These are phyloP conservation scores for Dorcoceras hygrometricum DNA, from an alignment of 257 asterid genomes.

Conservation along the genomic window DNA sequence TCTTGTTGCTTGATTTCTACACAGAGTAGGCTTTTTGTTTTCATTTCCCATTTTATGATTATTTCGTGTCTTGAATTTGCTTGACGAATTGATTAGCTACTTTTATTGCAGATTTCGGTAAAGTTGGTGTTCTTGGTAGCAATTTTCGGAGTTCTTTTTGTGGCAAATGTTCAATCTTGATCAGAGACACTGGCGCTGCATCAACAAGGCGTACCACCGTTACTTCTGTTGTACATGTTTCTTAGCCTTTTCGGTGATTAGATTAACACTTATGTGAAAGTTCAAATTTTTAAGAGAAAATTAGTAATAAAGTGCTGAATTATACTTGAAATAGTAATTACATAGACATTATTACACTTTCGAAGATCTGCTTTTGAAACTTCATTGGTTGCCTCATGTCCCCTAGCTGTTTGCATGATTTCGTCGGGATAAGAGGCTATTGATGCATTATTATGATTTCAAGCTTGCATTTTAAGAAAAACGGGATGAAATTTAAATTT, in stretches of 20 bases:
- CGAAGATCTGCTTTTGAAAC: not conserved
- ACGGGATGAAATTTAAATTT: not conserved
- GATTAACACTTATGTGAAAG: conserved; percentile 7
- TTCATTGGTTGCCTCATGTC: not conserved
- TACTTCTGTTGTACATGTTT: conserved; percentile 51
- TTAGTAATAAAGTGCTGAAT: not conserved
- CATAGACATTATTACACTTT: not conserved
- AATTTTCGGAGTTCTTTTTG: conserved; percentile 37
- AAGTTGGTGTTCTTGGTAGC: conserved; percentile 27
- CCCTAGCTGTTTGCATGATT: not conserved
- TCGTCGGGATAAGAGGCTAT: not conserved
- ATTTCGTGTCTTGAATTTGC: not conserved
- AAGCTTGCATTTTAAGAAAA: not conserved
- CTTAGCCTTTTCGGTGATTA: conserved; percentile 3
- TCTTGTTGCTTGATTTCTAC: conserved; percentile 41
- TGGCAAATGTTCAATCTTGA: conserved; percentile 33
- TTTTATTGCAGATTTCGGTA: conserved; percentile 37
- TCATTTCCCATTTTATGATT: not conserved
- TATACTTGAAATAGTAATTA: not conserved
- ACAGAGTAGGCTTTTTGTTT: conserved; percentile 36
- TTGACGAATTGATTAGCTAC: not conserved
- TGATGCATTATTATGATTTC: not conserved
- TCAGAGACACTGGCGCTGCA: conserved; percentile 26
- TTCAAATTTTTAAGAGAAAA: not conserved
- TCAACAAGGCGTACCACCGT: conserved; percentile 36